Evolutionary conservation across 75 land plant species (phyloP).

Genomic region (Selaginella tamariscina): DNA sequence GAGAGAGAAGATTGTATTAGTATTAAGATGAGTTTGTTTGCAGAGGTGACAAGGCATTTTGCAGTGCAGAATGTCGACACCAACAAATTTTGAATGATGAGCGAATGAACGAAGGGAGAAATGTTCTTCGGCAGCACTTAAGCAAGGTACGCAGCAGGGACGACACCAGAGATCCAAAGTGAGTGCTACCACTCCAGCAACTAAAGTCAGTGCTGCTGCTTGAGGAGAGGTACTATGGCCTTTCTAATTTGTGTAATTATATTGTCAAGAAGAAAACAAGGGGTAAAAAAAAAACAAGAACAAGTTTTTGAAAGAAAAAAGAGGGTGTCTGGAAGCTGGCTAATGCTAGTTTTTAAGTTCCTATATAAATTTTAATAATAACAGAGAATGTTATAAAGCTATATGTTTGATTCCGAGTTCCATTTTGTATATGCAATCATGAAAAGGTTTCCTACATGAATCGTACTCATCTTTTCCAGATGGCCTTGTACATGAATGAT

Average conservation of each 20-base stretch:
- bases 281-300: no score
- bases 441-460: no score
- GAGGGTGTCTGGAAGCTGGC: no score
- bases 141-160: constrained; percentile 14
- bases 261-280: constrained; percentile 2
- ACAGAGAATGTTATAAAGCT: no score
- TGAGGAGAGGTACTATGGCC: neutral
- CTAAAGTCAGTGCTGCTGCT: neutral
- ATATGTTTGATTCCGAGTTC: no score
- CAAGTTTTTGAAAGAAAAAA: no score
- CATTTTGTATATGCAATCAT: no score
- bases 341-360: no score
- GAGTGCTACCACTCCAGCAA: neutral
- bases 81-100: constrained; percentile 50
- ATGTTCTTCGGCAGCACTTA: constrained; percentile 23
- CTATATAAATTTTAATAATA: no score
- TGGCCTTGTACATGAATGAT: no score
- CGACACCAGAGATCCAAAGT: neutral
- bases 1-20: no score
- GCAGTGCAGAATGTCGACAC: constrained; percentile 51
- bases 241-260: neutral
- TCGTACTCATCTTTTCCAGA: no score
- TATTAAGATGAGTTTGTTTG: constrained; percentile 2
- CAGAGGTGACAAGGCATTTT: constrained; percentile 72
- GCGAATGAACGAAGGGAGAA: constrained; percentile 24